Conservation (phyloP, 2,329 filamentous ascomycete species). For the Talaromyces sp. region DNA sequence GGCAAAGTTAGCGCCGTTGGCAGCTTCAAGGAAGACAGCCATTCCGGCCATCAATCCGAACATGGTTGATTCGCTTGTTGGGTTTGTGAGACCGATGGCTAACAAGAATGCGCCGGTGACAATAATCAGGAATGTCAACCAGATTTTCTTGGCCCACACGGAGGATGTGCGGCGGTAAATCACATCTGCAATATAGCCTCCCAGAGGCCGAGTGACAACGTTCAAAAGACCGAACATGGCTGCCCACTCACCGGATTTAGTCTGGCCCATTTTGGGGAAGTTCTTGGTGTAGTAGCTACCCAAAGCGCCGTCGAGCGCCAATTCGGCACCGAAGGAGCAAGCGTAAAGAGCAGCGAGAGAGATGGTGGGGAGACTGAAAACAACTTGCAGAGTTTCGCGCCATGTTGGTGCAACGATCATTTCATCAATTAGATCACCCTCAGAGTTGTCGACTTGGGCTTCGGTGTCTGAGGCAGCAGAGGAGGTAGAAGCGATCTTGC, state of each 20-base stretch:
- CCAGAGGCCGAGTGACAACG: slow-evolving; percentile 46
- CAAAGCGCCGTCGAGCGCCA: slow-evolving; percentile 60
- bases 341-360: slow-evolving; percentile 55
- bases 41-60: slow-evolving; percentile 73
- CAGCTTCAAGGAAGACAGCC: slow-evolving; percentile 78
- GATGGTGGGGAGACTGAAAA: slow-evolving; percentile 59
- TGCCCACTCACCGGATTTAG: slow-evolving; percentile 54
- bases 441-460: slow-evolving; percentile 38
- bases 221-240: slow-evolving; percentile 56
- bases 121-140: slow-evolving; percentile 56
- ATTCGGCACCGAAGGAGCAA: slow-evolving; percentile 59
- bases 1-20: slow-evolving; percentile 82
- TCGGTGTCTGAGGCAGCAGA: slow-evolving; percentile 24
- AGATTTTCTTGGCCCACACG: slow-evolving; percentile 64
- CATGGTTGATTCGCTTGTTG: slow-evolving; percentile 61
- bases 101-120: slow-evolving; percentile 59
- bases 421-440: slow-evolving; percentile 54
- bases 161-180: slow-evolving; percentile 51
- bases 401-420: slow-evolving; percentile 60
- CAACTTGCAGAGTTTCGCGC: slow-evolving; percentile 59
- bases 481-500: slow-evolving; percentile 17
- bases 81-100: slow-evolving; percentile 62
- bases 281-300: slow-evolving; percentile 58
- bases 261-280: slow-evolving; percentile 55
- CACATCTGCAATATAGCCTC: slow-evolving; percentile 54